Conservation (phyloP, 2,329 filamentous ascomycete genomes). For the Madurella mycetomatis region DNA sequence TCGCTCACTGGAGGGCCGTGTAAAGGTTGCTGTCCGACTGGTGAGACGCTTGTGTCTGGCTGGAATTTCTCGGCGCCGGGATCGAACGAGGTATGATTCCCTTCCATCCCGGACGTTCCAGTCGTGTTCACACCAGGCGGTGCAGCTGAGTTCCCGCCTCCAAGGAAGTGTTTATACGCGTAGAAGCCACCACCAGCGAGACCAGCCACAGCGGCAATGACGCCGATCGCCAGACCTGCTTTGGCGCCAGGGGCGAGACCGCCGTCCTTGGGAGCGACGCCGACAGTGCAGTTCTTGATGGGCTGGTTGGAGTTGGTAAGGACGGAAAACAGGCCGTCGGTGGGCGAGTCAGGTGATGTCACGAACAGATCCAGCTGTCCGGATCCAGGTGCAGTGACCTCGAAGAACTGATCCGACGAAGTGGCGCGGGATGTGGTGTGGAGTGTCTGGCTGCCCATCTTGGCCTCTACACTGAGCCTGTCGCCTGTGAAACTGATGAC, state of each 20-base stretch:
- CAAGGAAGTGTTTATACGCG: conserved; percentile 15
- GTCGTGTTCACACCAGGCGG: background rate
- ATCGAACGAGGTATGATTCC: background rate
- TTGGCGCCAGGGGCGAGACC: conserved; percentile 21
- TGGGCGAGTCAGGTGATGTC: conserved; percentile 15
- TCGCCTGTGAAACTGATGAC: conserved; percentile 19
- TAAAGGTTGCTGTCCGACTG: background rate
- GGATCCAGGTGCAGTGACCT: conserved; percentile 17
- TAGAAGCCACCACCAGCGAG: conserved; percentile 14
- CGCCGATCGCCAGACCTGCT: conserved; percentile 22
- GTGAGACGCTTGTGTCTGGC: background rate
- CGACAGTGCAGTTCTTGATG: conserved; percentile 27
- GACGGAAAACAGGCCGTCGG: conserved; percentile 21
- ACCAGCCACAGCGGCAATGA: conserved; percentile 5
- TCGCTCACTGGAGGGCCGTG: background rate
- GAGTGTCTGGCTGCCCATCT: conserved; percentile 18
- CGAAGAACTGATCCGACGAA: conserved; percentile 5
- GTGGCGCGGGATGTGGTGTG: background rate
- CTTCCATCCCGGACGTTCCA: background rate
- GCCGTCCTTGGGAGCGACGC: conserved; percentile 14
- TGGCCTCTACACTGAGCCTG: conserved; percentile 13
- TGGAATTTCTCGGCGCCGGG: background rate
- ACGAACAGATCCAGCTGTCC: conserved; percentile 22
- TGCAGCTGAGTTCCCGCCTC: background rate
- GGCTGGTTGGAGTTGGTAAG: conserved; percentile 22